Conservation (phyloP, 2,329 filamentous ascomycete genomes). For the Aspergillus brunneoviolaceus region DNA sequence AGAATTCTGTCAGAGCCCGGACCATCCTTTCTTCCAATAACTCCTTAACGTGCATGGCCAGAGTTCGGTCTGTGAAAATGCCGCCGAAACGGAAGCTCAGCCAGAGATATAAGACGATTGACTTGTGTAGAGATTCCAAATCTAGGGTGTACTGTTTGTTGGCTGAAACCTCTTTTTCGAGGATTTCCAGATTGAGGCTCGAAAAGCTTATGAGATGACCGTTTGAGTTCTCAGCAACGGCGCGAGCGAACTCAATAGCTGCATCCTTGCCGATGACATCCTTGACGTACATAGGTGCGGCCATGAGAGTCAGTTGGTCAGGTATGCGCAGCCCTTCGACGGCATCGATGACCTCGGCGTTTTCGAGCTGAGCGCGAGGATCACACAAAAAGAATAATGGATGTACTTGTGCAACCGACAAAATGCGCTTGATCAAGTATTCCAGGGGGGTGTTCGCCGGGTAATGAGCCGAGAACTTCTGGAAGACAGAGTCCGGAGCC, state of each 20-base stretch:
- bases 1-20: conserved; percentile 59
- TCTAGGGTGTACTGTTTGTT: conserved; percentile 60
- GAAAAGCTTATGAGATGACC: conserved; percentile 71
- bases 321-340: conserved; percentile 65
- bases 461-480: conserved; percentile 79
- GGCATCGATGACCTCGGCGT: conserved; percentile 73
- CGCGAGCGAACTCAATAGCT: conserved; percentile 64
- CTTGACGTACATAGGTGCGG: conserved; percentile 64
- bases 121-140: conserved; percentile 77
- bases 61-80: conserved; percentile 70
- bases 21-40: conserved; percentile 77
- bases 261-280: conserved; percentile 46
- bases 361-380: conserved; percentile 60
- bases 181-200: conserved; percentile 68
- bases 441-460: conserved; percentile 76
- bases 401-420: conserved; percentile 65
- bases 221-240: conserved; percentile 65
- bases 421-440: conserved; percentile 74
- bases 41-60: conserved; percentile 77
- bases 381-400: conserved; percentile 69
- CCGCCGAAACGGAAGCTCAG: conserved; percentile 84
- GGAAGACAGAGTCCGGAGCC: conserved; percentile 68
- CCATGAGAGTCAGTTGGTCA: conserved; percentile 74
- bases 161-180: conserved; percentile 57
- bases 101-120: conserved; percentile 86